Base-by-base conservation (phyloP, 495 filamentous ascomycete species). In the Talaromyces liani region DNA sequence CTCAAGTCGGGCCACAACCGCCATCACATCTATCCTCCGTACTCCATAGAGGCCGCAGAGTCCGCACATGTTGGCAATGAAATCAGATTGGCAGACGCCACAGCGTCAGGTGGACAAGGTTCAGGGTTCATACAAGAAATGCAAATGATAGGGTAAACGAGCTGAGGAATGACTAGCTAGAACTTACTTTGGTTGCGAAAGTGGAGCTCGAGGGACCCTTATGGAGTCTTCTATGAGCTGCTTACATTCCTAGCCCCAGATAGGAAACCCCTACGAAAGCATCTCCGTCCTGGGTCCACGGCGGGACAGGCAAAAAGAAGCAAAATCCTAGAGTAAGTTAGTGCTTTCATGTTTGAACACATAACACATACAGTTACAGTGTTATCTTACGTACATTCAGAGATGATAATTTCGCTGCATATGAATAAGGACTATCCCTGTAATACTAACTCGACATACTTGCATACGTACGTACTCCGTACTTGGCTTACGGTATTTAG, bases 81-180 rank as follows among this genome's bases (percentile, higher is more conserved):
- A n/a, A 49, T 49, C 45, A 22, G 18, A n/a, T 24, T 56, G 53
- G 53, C 20, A 5, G 22, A 25, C 53, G 53, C 53, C 53, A 56
- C 53, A 56, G 20, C 29, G 8, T 16, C 53, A 56, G 49, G 53
- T 24, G 53, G 51, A 29, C 53, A 29, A 31, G 22, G 22, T 56
- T 24, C 53, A 56, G 53, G 53, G 53, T 56, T 54, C 53, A 56
- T 29, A 56, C 53, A n/a, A 56, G 53, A 31, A 31, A 56, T 56
- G 7, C 53, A 14, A 29, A 27, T 56, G 24, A 56, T 56, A 56
- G 53, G 53, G n/a, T 56, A 7, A 16, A 25, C 24, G n/a, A 56
- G 6, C 10, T 56, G 53, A 56, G 27, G 9, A 56, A 27, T 56
- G 22, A 56, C 24, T 27, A 27, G 53, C 27, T 56, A 29, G 53